Evolutionary conservation across 2,329 filamentous ascomycete species (phyloP).

Genomic region (Fusarium penzigii): DNA sequence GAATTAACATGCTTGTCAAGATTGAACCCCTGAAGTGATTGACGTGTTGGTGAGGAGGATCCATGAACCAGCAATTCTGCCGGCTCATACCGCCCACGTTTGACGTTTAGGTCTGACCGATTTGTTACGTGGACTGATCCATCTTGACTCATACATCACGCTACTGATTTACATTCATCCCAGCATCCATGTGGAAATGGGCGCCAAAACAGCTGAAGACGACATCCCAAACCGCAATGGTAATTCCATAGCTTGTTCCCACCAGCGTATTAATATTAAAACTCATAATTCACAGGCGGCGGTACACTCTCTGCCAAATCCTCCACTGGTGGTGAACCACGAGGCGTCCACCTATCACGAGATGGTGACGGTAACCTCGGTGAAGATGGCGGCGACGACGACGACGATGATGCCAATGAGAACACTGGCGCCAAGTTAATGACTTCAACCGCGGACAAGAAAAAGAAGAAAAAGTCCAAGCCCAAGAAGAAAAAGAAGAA

Average conservation of each 20-base stretch:
- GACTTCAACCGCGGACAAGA: constrained; percentile 22
- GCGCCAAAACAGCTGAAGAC: constrained; percentile 42
- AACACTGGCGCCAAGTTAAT: constrained; percentile 23
- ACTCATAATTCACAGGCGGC: constrained; percentile 17
- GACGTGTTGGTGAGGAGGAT: too few relatives aligned
- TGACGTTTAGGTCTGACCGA: too few relatives aligned
- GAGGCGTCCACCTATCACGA: constrained; percentile 40
- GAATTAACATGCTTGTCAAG: too few relatives aligned
- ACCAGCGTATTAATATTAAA: not conserved
- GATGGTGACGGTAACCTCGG: constrained; percentile 46
- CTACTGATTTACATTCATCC: constrained; percentile 4
- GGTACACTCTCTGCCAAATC: constrained; percentile 18
- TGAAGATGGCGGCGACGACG: constrained; percentile 31
- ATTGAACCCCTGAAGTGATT: too few relatives aligned
- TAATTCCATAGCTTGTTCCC: constrained; percentile 16
- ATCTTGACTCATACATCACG: not conserved
- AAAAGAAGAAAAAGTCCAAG: constrained; percentile 28
- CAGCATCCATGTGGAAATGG: constrained; percentile 37
- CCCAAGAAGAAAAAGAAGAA: constrained; percentile 27
- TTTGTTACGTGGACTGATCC: not conserved
- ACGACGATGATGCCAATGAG: constrained; percentile 30
- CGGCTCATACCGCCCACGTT: not conserved
- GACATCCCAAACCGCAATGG: constrained; percentile 34
- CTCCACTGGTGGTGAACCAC: constrained; percentile 41
- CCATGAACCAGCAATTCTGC: not conserved